Evolutionary conservation across 1,139 yeast genomes (phyloP).

Genomic region (Suhomyces kunorum): DNA sequence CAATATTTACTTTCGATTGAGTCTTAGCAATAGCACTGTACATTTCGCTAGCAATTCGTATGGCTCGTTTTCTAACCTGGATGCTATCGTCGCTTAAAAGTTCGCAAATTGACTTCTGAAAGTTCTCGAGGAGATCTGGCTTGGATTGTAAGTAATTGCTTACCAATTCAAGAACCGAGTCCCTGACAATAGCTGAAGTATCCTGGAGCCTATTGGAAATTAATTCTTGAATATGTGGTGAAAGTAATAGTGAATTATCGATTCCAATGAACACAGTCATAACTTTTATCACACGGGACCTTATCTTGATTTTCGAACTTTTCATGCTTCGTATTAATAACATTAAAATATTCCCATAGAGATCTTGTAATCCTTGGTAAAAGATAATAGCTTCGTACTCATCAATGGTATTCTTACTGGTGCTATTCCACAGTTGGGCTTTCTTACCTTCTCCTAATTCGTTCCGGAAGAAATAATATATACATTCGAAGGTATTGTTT

Average conservation of each 20-base stretch:
- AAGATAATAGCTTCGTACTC: conserved; percentile 15
- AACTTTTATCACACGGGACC: conserved; percentile 65
- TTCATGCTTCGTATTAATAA: conserved; percentile 51
- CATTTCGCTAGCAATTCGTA: conserved; percentile 53
- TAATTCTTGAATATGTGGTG: conserved; percentile 52
- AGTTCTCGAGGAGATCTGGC: conserved; percentile 48
- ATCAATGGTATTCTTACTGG: no score
- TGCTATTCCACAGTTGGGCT: no score
- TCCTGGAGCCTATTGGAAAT: conserved; percentile 57
- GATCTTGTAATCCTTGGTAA: conserved; percentile 36
- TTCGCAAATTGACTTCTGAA: conserved; percentile 51
- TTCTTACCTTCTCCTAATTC: no score
- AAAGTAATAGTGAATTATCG: conserved; percentile 51
- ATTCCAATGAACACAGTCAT: conserved; percentile 47
- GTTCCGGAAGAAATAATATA: no score
- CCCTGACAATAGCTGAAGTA: conserved; percentile 69
- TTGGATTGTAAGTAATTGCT: conserved; percentile 49
- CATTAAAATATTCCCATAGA: conserved; percentile 56
- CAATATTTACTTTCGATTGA: conserved; percentile 43
- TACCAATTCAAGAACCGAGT: conserved; percentile 71
- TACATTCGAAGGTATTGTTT: no score
- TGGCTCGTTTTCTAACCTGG: conserved; percentile 63
- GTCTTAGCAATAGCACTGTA: conserved; percentile 37
- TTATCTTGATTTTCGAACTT: conserved; percentile 57
- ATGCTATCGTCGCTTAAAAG: conserved; percentile 61